Evolutionary conservation across 208 protist species (phyloP).

Genomic region (Leishmania mexicana): DNA sequence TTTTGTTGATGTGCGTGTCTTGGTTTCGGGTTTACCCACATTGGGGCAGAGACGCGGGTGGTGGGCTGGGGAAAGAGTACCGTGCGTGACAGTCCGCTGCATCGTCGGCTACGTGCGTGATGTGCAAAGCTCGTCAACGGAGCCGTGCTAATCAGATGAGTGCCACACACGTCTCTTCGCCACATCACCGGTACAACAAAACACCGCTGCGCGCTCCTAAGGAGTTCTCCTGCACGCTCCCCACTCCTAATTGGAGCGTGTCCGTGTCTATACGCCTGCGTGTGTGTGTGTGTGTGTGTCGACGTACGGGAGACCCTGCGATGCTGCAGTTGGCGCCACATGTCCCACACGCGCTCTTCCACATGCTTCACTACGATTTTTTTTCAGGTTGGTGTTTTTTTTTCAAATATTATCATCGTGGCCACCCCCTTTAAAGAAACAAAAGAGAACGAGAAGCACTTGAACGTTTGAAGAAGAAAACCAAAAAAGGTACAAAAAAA

Average conservation of each 20-base stretch:
- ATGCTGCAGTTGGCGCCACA: not conserved
- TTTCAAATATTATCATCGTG: not conserved
- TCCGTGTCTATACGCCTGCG: not conserved
- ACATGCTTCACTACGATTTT: not conserved
- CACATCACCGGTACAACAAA: not conserved
- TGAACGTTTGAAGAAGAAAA: not conserved
- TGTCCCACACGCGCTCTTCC: not conserved
- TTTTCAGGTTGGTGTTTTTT: not conserved
- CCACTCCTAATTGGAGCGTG: not conserved
- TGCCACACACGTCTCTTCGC: not conserved
- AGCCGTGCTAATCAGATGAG: not conserved
- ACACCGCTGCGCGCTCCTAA: not conserved
- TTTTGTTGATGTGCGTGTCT: not conserved
- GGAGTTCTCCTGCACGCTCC: not conserved
- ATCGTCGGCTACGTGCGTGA: not conserved
- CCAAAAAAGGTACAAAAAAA: not conserved
- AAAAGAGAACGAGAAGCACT: not conserved
- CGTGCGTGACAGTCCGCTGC: not conserved
- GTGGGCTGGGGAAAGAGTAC: not conserved
- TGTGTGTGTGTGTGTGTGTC: not conserved
- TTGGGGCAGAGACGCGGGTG: not conserved
- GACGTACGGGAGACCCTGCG: not conserved
- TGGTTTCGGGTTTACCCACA: not conserved
- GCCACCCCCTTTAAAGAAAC: not conserved
- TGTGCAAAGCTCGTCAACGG: not conserved